Base-by-base conservation (phyloP, 768 basidiomycete species). In the Lactifluus subvellereus region DNA sequence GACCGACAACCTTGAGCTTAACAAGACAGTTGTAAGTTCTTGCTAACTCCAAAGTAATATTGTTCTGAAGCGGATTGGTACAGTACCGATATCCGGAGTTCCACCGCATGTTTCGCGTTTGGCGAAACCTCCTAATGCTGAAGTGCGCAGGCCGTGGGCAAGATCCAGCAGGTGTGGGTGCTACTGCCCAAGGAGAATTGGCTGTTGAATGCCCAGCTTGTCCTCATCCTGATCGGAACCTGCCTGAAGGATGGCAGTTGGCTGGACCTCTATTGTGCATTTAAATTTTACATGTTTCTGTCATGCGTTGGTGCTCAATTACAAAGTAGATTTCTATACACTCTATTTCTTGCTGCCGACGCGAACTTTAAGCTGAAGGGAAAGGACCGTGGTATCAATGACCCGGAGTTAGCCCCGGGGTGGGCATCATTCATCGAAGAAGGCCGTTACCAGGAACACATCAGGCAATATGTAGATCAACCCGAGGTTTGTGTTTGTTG, bases 131-230 rank as follows among this genome's bases (percentile, higher is more conserved):
- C 3, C 22, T 13, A 9, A 35, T 58, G 37, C 30, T 48, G 4
- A 57, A 58, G 50, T 3, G 56, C 6, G 47, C 61, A 20, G 61
- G 61, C 4, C 20, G 49, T 10, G 49, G 32, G 16, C 54, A 63
- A 27, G 61, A 63, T 52, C 61, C 61, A 51, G 42, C 56, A 13
- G 56, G 61, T 16, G 27, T 47, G 2, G 6, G n/a, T 18, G 61
- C 48, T 7, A 63, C 61, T 18, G 16, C 14, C 3, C 33, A 49
- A 22, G 61, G 61, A 30, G 61, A 56, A 20, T 18, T 53, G 6
- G 50, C 30, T 35, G 53, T 64, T 6, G 58, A 64, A 32, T 59
- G 63, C 40, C 50, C 53, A 14, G 22, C 35, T n/a, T 64, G 63
- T 48, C 63, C 63, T 13, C 59, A 64, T 16, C 58, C 59, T 20